Evolutionary conservation across 2,329 filamentous ascomycete species (phyloP).

Genomic region (Phialophora tarda): DNA sequence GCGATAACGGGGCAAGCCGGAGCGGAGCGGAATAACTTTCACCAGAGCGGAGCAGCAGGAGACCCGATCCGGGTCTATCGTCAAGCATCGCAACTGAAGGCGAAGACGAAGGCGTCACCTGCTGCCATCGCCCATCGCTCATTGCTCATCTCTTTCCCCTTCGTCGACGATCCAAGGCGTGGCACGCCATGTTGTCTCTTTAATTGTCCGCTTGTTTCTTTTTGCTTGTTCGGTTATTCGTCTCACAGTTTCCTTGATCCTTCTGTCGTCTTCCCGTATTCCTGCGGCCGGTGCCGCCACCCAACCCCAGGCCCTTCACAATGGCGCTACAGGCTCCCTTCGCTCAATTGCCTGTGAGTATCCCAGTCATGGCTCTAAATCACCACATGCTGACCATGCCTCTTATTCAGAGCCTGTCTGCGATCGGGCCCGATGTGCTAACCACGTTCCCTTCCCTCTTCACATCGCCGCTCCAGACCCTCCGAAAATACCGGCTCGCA

Average conservation of each 20-base stretch:
- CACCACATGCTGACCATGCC: conserved; percentile 21
- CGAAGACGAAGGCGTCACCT: conserved; percentile 5
- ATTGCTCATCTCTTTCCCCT: conserved; percentile 11
- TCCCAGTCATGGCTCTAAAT: not conserved
- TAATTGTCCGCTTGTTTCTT: conserved; percentile 4
- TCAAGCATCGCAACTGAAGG: not conserved
- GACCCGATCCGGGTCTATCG: not conserved
- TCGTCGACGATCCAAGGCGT: conserved; percentile 4
- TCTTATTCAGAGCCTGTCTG: conserved; percentile 31
- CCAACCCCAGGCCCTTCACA: conserved; percentile 17
- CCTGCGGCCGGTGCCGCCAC: conserved; percentile 23
- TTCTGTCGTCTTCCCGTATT: conserved; percentile 2
- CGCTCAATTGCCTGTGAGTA: conserved; percentile 33
- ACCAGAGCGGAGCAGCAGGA: not conserved
- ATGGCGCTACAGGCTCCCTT: conserved; percentile 36
- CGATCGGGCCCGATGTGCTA: conserved; percentile 36
- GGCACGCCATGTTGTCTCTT: conserved; percentile 10
- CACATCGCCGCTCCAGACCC: conserved; percentile 33
- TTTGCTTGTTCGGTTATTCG: not conserved
- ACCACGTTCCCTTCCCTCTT: conserved; percentile 34
- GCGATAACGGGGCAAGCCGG: conserved; percentile 11
- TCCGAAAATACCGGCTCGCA: conserved; percentile 35
- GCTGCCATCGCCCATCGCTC: not conserved
- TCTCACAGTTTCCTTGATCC: not conserved
- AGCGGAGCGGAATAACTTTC: conserved; percentile 6